These are phyloP conservation scores for Tulasnella sp. DNA, from an alignment of 768 basidiomycete species.

Conservation along the genomic window DNA sequence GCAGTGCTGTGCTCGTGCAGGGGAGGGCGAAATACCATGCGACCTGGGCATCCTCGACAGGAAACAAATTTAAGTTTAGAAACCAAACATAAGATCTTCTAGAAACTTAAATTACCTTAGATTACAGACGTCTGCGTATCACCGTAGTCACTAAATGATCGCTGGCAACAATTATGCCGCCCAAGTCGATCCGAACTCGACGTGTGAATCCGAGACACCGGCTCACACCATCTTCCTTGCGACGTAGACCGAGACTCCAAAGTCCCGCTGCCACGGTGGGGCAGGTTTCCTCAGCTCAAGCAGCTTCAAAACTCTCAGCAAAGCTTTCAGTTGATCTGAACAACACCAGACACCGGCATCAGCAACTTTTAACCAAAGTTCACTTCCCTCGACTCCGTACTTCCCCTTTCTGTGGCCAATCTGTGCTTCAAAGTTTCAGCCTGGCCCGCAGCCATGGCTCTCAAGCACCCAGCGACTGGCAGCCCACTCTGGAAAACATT, in stretches of 20 bases:
- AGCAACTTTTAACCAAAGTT: background rate
- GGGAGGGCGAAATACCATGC: too few relatives aligned
- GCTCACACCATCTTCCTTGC: background rate
- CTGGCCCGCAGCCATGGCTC: background rate
- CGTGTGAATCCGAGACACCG: background rate
- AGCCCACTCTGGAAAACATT: background rate
- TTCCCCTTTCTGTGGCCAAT: background rate
- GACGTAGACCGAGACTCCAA: background rate
- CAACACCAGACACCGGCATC: background rate
- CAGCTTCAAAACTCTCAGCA: background rate
- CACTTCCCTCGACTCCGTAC: background rate
- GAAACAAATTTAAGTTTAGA: too few relatives aligned
- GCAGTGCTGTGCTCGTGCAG: too few relatives aligned
- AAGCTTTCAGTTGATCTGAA: background rate
- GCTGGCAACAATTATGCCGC: background rate
- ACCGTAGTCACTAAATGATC: background rate
- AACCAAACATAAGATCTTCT: background rate
- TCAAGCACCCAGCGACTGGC: background rate
- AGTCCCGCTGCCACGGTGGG: background rate
- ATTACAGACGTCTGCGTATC: background rate
- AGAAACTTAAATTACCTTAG: background rate
- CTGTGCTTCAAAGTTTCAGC: background rate
- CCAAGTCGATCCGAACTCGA: background rate
- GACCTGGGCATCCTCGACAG: background rate
- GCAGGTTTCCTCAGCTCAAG: background rate